These are phyloP conservation scores for Fusarium nisikadoi DNA, from an alignment of 2,329 filamentous ascomycete species.

Conservation along the genomic window DNA sequence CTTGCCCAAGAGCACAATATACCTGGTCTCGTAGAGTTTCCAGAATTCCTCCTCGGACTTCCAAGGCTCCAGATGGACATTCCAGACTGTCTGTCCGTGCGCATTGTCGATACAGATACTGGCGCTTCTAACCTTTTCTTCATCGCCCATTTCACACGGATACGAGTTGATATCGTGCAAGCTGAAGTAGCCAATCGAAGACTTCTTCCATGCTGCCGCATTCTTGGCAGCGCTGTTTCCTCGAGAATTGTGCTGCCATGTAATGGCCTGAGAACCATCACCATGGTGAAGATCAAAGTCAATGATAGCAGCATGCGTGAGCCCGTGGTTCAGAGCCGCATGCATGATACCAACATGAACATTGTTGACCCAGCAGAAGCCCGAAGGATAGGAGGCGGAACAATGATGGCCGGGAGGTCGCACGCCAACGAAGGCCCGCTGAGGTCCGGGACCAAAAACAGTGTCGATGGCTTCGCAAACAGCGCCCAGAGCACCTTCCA, in stretches of 20 bases:
- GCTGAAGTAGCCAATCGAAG: slow-evolving; percentile 94
- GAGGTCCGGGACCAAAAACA: slow-evolving; percentile 75
- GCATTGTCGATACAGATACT: slow-evolving; percentile 95
- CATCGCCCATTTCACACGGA: slow-evolving; percentile 93
- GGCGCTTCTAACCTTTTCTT: slow-evolving; percentile 91
- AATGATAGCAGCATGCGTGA: slow-evolving; percentile 94
- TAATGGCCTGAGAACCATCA: slow-evolving; percentile 93
- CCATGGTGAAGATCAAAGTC: slow-evolving; percentile 94
- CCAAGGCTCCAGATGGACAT: slow-evolving; percentile 92
- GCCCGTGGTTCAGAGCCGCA: slow-evolving; percentile 81
- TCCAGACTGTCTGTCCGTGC: slow-evolving; percentile 95
- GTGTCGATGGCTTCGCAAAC: slow-evolving; percentile 93
- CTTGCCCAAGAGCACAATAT: slow-evolving; percentile 81
- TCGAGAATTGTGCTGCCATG: slow-evolving; percentile 88
- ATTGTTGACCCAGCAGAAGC: slow-evolving; percentile 99
- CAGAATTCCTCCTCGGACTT: slow-evolving; percentile 87
- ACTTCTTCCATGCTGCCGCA: slow-evolving; percentile 80
- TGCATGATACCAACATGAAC: slow-evolving; percentile 97
- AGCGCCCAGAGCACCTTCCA: slow-evolving; percentile 91
- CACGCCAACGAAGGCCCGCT: slow-evolving; percentile 89
- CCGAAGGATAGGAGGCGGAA: slow-evolving; percentile 87
- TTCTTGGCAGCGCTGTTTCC: slow-evolving; percentile 73
- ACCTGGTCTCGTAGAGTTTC: slow-evolving; percentile 84
- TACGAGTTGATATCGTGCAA: slow-evolving; percentile 99
- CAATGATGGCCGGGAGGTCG: slow-evolving; percentile 96